phyloP scores from a whole-genome alignment of 257 asterid genomes.

The Capsicum rhomboideum region DNA sequence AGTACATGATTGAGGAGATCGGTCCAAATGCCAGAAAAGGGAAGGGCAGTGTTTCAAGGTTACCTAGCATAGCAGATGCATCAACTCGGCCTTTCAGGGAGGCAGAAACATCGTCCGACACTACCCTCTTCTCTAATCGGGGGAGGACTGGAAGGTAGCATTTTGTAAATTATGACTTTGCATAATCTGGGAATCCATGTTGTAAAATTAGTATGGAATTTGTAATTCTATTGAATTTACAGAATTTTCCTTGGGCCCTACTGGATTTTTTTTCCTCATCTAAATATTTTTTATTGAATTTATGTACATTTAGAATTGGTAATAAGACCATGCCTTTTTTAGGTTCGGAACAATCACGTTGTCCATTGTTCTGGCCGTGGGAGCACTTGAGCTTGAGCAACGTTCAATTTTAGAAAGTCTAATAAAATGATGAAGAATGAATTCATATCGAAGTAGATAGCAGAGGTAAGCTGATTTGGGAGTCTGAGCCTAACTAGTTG shows the following conservation, averaged over 20 bases:
- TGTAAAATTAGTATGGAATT: not conserved
- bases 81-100: constrained; percentile 79
- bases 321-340: not conserved
- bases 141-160: not conserved
- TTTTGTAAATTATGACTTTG: not conserved
- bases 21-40: constrained; percentile 89
- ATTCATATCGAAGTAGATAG: no score
- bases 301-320: not conserved
- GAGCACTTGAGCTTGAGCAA: not conserved
- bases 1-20: constrained; percentile 84
- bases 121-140: constrained; percentile 8
- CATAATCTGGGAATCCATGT: not conserved
- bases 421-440: no score
- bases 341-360: not conserved
- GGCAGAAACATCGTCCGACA: constrained; percentile 30
- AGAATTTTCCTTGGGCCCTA: not conserved
- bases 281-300: not conserved
- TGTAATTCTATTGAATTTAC: not conserved
- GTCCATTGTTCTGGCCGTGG: not conserved
- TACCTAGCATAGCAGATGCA: constrained; percentile 68
- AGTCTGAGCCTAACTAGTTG: no score
- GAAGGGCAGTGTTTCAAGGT: constrained; percentile 72
- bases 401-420: no score
- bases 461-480: no score
- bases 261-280: not conserved